Base-by-base conservation (phyloP, 1,139 yeast genomes). In the Taiozyma sp. region DNA sequence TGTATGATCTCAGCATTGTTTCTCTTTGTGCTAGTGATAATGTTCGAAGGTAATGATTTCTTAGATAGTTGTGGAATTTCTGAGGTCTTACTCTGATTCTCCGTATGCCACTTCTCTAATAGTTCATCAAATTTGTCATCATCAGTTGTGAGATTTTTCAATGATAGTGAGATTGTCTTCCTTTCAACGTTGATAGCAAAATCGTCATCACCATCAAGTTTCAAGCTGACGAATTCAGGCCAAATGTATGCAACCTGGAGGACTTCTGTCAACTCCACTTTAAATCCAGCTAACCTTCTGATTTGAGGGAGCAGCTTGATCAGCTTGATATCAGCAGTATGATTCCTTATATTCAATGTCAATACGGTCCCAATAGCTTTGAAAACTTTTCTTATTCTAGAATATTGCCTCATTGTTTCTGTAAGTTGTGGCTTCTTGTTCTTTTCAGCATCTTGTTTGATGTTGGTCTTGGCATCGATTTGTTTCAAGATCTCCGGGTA, bases 401-500 rank as follows among this genome's bases (percentile, higher is more conserved):
- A 16, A 13, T 19, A 37, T 16, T 37, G 24, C 14, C 6, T 37
- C 41, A 37, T 19, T 9, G 24, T 19, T 19, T 37, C 41, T 10
- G 24, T 6, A 4, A 46, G 30, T 19, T 46, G 40, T 22, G 35
- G 32, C 22, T 21, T 16, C 8, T 35, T 29, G 34, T 21, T 24
- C 10, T 13, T 40, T 14, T 30, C 22, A 34, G 42, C 9, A 6
- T 45, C 43, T 14, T 42, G 13, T 11, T 50, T 44, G 8, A 35
- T 9, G 19, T 14, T 19, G 16, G 47, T 34, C 11, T 47, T 46
- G 8, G 43, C 35, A 34, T 54, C 59, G 3, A 59, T 43, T 2
- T 45, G 29, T 11, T 48, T 39, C 10, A 58, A 69, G 3, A 78
- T 64, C 10, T 74, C 75, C 1, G 85, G 83, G 58, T 82, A 82